These are phyloP conservation scores for Termitomyces sp. DNA, from an alignment of 768 basidiomycete genomes.

Conservation along the genomic window DNA sequence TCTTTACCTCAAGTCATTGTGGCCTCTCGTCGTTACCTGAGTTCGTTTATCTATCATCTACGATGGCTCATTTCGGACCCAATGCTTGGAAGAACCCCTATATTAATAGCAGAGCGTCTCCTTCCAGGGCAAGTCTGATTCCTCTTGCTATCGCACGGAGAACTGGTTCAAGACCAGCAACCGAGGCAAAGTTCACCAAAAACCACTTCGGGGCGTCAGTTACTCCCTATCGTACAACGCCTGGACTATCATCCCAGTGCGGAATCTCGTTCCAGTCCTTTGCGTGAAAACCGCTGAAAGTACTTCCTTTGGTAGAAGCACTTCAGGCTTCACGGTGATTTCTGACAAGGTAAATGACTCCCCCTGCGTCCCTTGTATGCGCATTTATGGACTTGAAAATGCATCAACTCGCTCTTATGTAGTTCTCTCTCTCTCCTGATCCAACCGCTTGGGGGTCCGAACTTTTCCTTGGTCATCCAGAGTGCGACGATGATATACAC, in stretches of 20 bases:
- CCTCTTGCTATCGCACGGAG: conserved; percentile 21
- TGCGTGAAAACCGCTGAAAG: background rate
- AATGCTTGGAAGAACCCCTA: conserved; percentile 39
- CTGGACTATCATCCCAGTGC: background rate
- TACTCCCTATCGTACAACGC: conserved; percentile 6
- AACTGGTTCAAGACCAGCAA: conserved; percentile 21
- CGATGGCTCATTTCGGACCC: conserved; percentile 27
- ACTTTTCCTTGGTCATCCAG: conserved; percentile 47
- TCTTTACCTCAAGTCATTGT: background rate
- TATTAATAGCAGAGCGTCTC: conserved; percentile 32
- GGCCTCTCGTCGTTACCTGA: no score
- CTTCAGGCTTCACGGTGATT: conserved; percentile 32
- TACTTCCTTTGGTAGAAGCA: background rate
- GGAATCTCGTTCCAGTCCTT: background rate
- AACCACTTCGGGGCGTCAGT: background rate
- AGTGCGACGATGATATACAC: conserved; percentile 69
- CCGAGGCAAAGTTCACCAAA: conserved; percentile 36
- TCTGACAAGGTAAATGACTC: conserved; percentile 47
- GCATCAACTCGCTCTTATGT: background rate
- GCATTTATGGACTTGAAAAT: background rate
- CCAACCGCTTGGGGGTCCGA: conserved; percentile 70
- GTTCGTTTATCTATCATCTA: background rate
- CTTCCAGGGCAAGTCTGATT: conserved; percentile 51
- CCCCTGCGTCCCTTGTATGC: background rate
- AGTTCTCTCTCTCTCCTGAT: conserved; percentile 75